Conservation (phyloP, 371 early-diverging fungal genomes). For the Lichtheimia corymbifera region DNA sequence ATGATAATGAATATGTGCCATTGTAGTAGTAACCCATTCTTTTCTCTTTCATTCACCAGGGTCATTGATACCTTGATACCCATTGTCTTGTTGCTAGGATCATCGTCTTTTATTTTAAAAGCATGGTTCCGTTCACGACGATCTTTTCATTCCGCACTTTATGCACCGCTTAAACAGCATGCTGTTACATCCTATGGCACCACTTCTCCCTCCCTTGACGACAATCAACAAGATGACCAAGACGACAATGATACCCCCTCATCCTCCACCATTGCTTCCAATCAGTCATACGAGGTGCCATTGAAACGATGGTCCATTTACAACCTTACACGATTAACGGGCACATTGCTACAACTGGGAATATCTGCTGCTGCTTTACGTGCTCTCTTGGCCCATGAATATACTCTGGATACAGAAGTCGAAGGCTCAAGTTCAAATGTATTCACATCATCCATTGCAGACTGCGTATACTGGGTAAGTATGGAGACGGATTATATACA, state of each 20-base stretch:
- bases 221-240: slow-evolving; percentile 4
- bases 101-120: not conserved
- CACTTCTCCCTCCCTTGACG: not conserved
- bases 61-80: slow-evolving; percentile 12
- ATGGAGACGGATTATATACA: not conserved
- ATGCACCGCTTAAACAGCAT: slow-evolving; percentile 15
- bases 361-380: slow-evolving; percentile 8
- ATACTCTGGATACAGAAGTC: slow-evolving; percentile 15
- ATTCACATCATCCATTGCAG: not conserved
- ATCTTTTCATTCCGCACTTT: slow-evolving; percentile 1
- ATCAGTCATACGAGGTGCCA: slow-evolving; percentile 12
- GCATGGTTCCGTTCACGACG: too few relatives aligned
- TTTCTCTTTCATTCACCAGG: not conserved
- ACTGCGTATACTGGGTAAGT: slow-evolving; percentile 26
- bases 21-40: not conserved
- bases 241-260: slow-evolving; percentile 13
- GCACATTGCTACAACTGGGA: slow-evolving; percentile 5
- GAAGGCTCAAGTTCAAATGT: slow-evolving; percentile 17
- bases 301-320: slow-evolving; percentile 16
- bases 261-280: slow-evolving; percentile 6
- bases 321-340: slow-evolving; percentile 13
- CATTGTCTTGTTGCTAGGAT: slow-evolving; percentile 8
- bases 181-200: slow-evolving; percentile 3
- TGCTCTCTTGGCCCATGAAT: slow-evolving; percentile 2
- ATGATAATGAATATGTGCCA: not conserved